phyloP scores from a whole-genome alignment of 345 rosid genomes.

The Salix dunnii region DNA sequence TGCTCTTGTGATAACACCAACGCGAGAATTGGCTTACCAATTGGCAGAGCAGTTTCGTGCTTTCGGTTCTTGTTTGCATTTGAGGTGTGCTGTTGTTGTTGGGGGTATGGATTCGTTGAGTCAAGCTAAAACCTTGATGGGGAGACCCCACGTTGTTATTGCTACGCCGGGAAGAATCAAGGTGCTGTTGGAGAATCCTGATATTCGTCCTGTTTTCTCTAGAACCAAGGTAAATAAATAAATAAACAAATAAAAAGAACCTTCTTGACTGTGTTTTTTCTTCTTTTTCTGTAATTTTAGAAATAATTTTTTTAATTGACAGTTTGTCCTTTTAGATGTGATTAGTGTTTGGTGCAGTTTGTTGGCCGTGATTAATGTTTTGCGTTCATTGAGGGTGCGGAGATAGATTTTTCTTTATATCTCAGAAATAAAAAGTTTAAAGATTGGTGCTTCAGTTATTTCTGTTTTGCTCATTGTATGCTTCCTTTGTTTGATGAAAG shows the following conservation, averaged over 20 bases:
- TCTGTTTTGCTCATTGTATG: neutral
- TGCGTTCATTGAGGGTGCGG: too few relatives aligned
- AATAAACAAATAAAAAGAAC: too few relatives aligned
- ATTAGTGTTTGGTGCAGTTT: too few relatives aligned
- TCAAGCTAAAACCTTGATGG: slow-evolving; percentile 58
- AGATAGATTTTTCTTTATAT: too few relatives aligned
- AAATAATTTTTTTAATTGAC: too few relatives aligned
- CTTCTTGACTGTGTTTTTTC: neutral
- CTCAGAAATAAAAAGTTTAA: too few relatives aligned
- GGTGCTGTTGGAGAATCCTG: slow-evolving; percentile 78
- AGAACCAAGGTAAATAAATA: slow-evolving; percentile 56
- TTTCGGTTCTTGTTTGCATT: slow-evolving; percentile 76
- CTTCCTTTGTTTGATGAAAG: neutral
- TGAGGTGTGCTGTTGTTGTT: slow-evolving; percentile 77
- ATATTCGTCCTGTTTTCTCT: slow-evolving; percentile 68
- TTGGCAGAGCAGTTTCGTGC: slow-evolving; percentile 93
- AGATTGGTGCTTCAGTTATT: neutral
- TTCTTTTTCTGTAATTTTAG: too few relatives aligned
- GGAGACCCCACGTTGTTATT: slow-evolving; percentile 76
- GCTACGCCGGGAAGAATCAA: slow-evolving; percentile 92
- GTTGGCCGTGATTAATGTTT: too few relatives aligned
- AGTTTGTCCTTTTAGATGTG: too few relatives aligned
- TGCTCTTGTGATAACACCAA: slow-evolving; percentile 83
- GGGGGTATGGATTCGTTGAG: slow-evolving; percentile 90
- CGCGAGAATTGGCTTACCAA: slow-evolving; percentile 90